Percentiles rank a stretch among this genome's conserved stretches.
Conservation (phyloP, 2,329 filamentous ascomycete genomes). For the Catunica adiposa region DNA sequence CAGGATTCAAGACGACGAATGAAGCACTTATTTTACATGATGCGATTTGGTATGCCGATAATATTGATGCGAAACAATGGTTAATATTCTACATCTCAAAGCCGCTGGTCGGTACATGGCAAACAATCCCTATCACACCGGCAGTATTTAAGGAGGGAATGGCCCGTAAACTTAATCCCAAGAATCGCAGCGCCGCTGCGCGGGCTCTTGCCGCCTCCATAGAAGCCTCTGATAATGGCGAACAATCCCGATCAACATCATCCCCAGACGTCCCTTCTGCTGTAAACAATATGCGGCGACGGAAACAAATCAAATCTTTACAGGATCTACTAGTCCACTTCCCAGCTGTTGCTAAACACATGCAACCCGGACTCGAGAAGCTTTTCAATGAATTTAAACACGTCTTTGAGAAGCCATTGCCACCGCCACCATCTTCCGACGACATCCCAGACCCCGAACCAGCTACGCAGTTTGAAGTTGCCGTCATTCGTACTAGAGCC, state of each 20-base stretch:
- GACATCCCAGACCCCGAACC: slow-evolving; percentile 38
- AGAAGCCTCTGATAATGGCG: slow-evolving; percentile 20
- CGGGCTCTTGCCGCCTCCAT: slow-evolving; percentile 7
- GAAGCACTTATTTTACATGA: slow-evolving; percentile 80
- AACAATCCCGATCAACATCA: slow-evolving; percentile 3
- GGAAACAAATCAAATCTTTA: slow-evolving; percentile 86
- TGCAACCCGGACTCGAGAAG: slow-evolving; percentile 81
- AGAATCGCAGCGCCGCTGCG: slow-evolving; percentile 17
- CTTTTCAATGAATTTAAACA: slow-evolving; percentile 78
- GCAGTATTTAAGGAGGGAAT: slow-evolving; percentile 40
- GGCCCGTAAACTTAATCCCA: slow-evolving; percentile 20
- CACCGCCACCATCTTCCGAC: slow-evolving; percentile 28
- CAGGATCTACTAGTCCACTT: slow-evolving; percentile 80
- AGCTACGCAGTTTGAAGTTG: slow-evolving; percentile 38
- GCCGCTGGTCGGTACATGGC: slow-evolving; percentile 69
- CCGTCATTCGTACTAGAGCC: slow-evolving; percentile 38
- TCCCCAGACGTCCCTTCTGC: slow-evolving; percentile 13
- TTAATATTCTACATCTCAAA: slow-evolving; percentile 90
- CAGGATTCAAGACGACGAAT: slow-evolving; percentile 80
- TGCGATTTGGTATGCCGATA: slow-evolving; percentile 73
- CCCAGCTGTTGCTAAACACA: slow-evolving; percentile 87
- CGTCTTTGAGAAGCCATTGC: slow-evolving; percentile 71
- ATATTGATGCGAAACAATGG: slow-evolving; percentile 83
- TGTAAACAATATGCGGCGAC: slow-evolving; percentile 35
- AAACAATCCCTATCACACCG: slow-evolving; percentile 54